Evolutionary conservation across 192 early-diverging fungal species (phyloP).

Genomic region (Phlyctochytrium planicorne): DNA sequence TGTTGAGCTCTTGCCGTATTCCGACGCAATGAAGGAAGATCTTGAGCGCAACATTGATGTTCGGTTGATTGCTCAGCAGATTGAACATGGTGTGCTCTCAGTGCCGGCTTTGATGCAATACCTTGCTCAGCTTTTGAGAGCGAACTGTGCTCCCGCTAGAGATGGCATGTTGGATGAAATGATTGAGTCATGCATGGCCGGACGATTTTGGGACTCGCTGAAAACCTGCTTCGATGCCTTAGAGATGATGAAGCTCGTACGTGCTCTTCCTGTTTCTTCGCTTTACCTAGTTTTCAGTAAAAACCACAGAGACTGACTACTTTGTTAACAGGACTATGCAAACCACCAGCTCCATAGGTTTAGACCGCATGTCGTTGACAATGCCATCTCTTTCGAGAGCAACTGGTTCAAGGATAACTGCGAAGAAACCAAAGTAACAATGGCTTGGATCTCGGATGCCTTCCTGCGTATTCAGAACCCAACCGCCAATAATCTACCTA

Average conservation of each 20-base stretch:
- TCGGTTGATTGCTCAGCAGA: slow-evolving; percentile 39
- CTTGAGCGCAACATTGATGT: slow-evolving; percentile 51
- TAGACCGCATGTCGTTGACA: slow-evolving; percentile 61
- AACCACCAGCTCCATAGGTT: slow-evolving; percentile 68
- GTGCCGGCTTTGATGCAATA: slow-evolving; percentile 56
- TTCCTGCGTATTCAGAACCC: neutral
- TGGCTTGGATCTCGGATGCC: slow-evolving; percentile 23
- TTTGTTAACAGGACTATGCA: slow-evolving; percentile 48
- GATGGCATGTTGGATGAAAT: slow-evolving; percentile 66
- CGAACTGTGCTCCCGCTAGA: slow-evolving; percentile 69
- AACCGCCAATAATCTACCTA: neutral
- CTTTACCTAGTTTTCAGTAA: too few relatives aligned
- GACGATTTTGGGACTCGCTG: slow-evolving; percentile 64
- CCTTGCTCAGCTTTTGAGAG: slow-evolving; percentile 59
- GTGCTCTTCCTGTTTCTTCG: neutral
- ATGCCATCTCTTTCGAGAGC: slow-evolving; percentile 67
- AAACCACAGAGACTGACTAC: too few relatives aligned
- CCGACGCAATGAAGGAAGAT: slow-evolving; percentile 38
- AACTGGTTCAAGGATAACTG: slow-evolving; percentile 60
- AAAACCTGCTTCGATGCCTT: slow-evolving; percentile 73
- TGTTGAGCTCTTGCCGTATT: slow-evolving; percentile 56
- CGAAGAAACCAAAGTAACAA: slow-evolving; percentile 29
- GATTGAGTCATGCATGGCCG: slow-evolving; percentile 49
- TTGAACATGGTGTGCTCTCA: slow-evolving; percentile 62
- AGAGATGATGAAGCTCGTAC: slow-evolving; percentile 66